Evolutionary conservation across 176 grass and related monocot species (phyloP).

Genomic region (Thinopyrum elongatum): DNA sequence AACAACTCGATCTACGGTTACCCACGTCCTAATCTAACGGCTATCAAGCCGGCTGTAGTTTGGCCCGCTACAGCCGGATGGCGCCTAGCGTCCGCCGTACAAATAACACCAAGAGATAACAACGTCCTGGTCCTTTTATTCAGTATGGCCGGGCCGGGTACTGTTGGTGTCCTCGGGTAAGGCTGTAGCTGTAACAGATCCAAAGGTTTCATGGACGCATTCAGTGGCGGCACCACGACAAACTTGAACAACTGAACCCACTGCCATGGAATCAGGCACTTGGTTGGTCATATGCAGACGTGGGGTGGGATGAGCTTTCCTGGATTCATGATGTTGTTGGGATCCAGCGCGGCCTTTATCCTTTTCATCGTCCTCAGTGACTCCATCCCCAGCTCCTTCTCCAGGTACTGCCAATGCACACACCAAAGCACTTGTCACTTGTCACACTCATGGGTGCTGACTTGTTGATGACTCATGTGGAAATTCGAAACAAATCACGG

Average conservation of each 20-base stretch:
- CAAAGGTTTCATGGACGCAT: background rate
- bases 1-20: too few relatives aligned
- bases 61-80: too few relatives aligned
- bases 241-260: background rate
- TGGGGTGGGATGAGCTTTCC: constrained; percentile 96
- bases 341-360: constrained; percentile 86
- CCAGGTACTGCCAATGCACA: constrained; percentile 65
- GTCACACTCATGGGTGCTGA: background rate
- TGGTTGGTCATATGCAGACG: constrained; percentile 59
- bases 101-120: background rate
- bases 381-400: constrained; percentile 90
- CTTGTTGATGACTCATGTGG: background rate
- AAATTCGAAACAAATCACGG: constrained; percentile 6
- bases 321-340: constrained; percentile 96
- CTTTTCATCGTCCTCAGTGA: constrained; percentile 96
- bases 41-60: too few relatives aligned
- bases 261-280: background rate
- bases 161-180: background rate
- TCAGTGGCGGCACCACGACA: background rate
- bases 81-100: too few relatives aligned
- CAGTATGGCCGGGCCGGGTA: background rate
- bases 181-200: background rate
- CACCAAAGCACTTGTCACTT: background rate
- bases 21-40: too few relatives aligned
- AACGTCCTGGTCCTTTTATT: constrained; percentile 2